Base-by-base conservation (phyloP, 768 basidiomycete species). In the Suillus plorans region DNA sequence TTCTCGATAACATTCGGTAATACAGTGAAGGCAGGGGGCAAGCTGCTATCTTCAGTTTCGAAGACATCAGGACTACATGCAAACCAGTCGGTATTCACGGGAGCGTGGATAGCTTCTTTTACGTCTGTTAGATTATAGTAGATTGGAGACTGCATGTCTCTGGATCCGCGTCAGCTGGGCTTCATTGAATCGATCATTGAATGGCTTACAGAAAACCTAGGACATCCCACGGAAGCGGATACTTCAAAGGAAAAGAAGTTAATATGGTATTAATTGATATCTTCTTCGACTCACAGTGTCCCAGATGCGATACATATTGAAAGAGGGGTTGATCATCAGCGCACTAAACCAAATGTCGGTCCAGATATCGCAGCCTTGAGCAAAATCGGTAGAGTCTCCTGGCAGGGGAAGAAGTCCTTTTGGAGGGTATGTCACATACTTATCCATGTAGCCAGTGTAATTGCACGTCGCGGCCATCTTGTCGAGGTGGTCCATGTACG, bases 271-370 rank as follows among this genome's bases (percentile, higher is more conserved):
- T 25, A 5, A 36, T 50, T 1, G 41, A 2, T 6, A n/a, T 18
- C 8, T 14, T 57, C 12, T 9, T 57, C 36, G 5, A 69, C 82
- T 65, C 61, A 77, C 82, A 25, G 85, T 89, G 70, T 91, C 90
- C 74, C 90, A 89, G 63, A 92, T 89, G 22, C 88, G 84, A 72
- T 92, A 93, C 7, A 90, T 80, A 68, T 92, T 82, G 78, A 92
- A 93, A 0, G 88, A 89, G 0, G 91, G 91, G 69, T 92, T 92
- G 66, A 89, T 75, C 3, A 75, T 61, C 25, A 90, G 67, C 0
- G 91, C 85, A 0, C 83, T 86, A 22, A 86, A 74, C 69, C 89
- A 86, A 61, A 92, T 87, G 47, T 79, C 75, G 25, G 84, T 80
- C 90, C 89, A 92, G 1, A 91, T 72, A 68, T 91, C 86, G 66